These are phyloP conservation scores for Kodamaea hsintzibuensis DNA, from an alignment of 805 yeast genomes.

Conservation along the genomic window DNA sequence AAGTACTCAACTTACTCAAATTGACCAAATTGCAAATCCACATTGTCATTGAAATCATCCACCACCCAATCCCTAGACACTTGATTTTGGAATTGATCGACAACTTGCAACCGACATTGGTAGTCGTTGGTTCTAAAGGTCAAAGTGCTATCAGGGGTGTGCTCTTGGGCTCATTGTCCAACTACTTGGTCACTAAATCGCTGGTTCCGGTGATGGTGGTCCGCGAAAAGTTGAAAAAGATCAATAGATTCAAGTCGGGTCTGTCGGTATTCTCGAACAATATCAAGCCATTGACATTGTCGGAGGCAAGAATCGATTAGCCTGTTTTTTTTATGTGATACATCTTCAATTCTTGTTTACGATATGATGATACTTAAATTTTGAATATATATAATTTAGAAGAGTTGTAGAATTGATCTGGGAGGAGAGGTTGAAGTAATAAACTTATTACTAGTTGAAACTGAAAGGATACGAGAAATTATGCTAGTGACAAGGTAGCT, in stretches of 20 bases:
- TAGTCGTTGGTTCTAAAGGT: conserved; percentile 76
- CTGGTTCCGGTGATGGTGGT: conserved; percentile 83
- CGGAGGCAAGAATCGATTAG: conserved; percentile 49
- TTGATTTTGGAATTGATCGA: conserved; percentile 69
- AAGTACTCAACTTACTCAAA: conserved; percentile 50
- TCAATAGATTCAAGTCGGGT: conserved; percentile 54
- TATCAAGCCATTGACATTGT: conserved; percentile 50
- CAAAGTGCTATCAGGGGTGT: conserved; percentile 72
- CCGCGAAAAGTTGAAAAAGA: conserved; percentile 66
- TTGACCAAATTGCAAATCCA: conserved; percentile 72
- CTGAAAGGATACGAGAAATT: no score
- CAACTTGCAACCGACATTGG: conserved; percentile 69
- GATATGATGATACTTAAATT: conserved; percentile 2
- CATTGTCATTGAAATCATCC: conserved; percentile 70
- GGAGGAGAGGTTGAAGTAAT: neutral
- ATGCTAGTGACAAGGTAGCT: no score
- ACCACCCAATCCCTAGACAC: conserved; percentile 74
- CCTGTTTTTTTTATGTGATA: neutral
- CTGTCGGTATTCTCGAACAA: conserved; percentile 55
- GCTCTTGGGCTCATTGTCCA: conserved; percentile 69
- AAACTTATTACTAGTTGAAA: no score
- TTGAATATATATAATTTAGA: neutral
- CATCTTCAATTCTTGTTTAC: neutral
- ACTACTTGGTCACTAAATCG: conserved; percentile 69
- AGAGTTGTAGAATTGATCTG: neutral